A percentile compares a stretch with the other conserved stretches of the same genome.
Conservation (phyloP, 805 yeast species). For the Pichia paraexigua region DNA sequence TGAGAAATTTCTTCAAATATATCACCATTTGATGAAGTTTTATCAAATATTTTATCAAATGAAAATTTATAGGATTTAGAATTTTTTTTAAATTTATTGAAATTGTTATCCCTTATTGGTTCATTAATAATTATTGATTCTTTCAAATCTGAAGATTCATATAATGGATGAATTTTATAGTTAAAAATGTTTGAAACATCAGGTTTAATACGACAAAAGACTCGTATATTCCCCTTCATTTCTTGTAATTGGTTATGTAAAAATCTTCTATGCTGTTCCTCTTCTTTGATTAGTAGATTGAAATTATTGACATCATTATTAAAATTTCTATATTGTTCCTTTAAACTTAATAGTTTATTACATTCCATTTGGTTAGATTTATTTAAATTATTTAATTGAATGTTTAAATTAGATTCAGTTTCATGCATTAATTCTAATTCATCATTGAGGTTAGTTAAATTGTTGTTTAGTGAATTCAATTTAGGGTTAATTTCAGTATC, state of each 20-base stretch:
- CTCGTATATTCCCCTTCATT: slow-evolving; percentile 85
- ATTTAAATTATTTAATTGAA: slow-evolving; percentile 1
- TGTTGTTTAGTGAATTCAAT: not conserved
- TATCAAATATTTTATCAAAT: slow-evolving; percentile 74
- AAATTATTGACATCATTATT: slow-evolving; percentile 20
- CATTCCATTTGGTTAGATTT: slow-evolving; percentile 9
- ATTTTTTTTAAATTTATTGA: slow-evolving; percentile 11
- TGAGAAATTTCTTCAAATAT: slow-evolving; percentile 83
- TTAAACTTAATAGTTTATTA: not conserved
- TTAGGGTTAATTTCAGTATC: slow-evolving; percentile 2
- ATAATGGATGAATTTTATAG: slow-evolving; percentile 7
- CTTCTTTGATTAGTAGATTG: slow-evolving; percentile 23
- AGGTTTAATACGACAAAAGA: slow-evolving; percentile 81
- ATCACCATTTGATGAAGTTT: slow-evolving; percentile 43
- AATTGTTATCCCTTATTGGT: slow-evolving; percentile 6
- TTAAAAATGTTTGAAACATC: slow-evolving; percentile 16
- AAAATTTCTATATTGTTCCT: slow-evolving; percentile 18
- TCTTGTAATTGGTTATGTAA: slow-evolving; percentile 76
- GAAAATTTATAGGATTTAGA: slow-evolving; percentile 35
- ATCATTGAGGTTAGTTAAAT: slow-evolving; percentile 6
- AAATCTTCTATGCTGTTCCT: slow-evolving; percentile 38
- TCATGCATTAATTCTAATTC: not conserved
- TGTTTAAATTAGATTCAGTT: not conserved
- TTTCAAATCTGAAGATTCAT: slow-evolving; percentile 18
- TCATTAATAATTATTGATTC: slow-evolving; percentile 26